Percentiles rank a stretch among this genome's conserved stretches.
These are phyloP conservation scores for Epichloe brachyelytri DNA, from an alignment of 2,329 filamentous ascomycete genomes.

Conservation along the genomic window DNA sequence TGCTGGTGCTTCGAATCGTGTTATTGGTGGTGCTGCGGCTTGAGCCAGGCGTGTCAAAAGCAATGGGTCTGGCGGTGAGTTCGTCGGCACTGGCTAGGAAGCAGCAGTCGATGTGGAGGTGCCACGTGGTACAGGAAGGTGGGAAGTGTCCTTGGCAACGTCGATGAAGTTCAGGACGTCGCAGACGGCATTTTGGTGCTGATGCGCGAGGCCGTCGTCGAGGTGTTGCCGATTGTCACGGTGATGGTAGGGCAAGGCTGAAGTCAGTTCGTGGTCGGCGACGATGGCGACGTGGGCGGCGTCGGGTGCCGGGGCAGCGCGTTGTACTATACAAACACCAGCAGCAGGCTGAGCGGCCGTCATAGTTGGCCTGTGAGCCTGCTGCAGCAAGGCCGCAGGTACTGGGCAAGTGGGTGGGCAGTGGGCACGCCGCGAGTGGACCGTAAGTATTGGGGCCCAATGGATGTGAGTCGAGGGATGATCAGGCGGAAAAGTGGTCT, in stretches of 20 bases:
- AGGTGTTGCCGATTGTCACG: not conserved
- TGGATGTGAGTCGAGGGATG: not conserved
- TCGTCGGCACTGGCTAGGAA: conserved; percentile 6
- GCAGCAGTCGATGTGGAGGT: conserved; percentile 12
- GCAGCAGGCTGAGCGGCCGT: conserved; percentile 1
- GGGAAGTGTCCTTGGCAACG: conserved; percentile 14
- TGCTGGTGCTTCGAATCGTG: conserved; percentile 3
- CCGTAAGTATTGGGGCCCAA: not conserved
- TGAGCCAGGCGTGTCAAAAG: conserved; percentile 5
- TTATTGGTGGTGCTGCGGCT: conserved; percentile 5
- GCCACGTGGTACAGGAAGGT: conserved; percentile 16
- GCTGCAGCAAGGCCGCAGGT: not conserved
- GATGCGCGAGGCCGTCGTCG: not conserved
- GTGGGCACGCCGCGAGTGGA: not conserved
- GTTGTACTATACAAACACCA: not conserved
- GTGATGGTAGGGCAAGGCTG: not conserved
- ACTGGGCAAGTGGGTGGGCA: not conserved
- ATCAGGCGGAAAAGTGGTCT: not conserved
- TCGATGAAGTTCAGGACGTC: conserved; percentile 17
- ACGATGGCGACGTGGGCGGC: not conserved
- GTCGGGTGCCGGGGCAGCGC: not conserved
- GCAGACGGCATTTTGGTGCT: conserved; percentile 8
- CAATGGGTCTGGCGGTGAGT: not conserved
- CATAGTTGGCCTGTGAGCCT: conserved; percentile 2
- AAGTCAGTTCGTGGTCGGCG: not conserved